Evolutionary conservation across 169 alveolate genomes (phyloP).

Genomic region (Miamiensis avidus): DNA sequence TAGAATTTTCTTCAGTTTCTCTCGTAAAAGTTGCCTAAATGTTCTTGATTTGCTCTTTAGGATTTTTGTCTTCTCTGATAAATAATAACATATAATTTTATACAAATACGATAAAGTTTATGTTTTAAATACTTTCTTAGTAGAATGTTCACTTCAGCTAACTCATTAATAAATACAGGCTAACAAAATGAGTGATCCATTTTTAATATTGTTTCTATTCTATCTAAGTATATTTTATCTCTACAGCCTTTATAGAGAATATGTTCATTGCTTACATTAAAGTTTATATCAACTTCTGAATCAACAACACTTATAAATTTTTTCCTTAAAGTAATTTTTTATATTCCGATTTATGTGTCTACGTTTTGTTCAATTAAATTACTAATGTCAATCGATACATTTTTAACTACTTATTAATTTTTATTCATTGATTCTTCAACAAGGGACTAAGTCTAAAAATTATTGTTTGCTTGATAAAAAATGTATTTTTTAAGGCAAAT

Average conservation of each 20-base stretch:
- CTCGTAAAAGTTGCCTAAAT: too few species aligned
- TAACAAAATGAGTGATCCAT: too few species aligned
- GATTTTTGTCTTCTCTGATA: not conserved
- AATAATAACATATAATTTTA: too few species aligned
- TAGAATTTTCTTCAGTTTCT: not conserved
- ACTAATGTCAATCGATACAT: not conserved
- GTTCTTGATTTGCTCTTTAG: not conserved
- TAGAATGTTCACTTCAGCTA: not conserved
- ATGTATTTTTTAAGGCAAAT: not conserved
- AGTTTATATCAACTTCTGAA: not conserved
- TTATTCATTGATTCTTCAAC: not conserved
- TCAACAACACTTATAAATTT: too few species aligned
- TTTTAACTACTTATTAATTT: too few species aligned
- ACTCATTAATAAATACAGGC: not conserved
- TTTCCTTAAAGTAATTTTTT: not conserved
- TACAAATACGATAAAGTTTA: too few species aligned
- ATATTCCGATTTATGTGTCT: not conserved
- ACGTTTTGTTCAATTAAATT: not conserved
- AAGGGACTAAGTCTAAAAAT: not conserved
- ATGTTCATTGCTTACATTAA: too few species aligned
- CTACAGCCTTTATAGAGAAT: not conserved
- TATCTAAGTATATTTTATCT: not conserved
- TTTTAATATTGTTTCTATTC: not conserved
- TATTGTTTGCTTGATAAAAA: too few species aligned
- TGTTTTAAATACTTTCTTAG: not conserved